Percentiles rank a stretch among this genome's conserved stretches.
Evolutionary conservation across 768 basidiomycete genomes (phyloP).

Genomic region (Boletellus sp.): DNA sequence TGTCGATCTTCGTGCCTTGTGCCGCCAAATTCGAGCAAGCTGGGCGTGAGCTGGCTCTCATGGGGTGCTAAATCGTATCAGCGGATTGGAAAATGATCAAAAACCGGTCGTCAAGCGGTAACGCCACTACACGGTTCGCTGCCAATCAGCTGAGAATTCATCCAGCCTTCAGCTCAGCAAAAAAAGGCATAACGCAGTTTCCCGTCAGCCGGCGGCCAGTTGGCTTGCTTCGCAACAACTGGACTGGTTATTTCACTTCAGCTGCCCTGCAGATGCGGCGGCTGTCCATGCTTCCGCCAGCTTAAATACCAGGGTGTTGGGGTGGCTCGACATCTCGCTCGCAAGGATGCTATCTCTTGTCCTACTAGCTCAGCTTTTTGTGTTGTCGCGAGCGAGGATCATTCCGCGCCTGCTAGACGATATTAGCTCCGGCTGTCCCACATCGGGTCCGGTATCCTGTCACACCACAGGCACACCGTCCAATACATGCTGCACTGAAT

Average conservation of each 20-base stretch:
- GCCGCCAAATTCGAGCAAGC: not conserved
- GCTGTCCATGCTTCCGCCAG: not conserved
- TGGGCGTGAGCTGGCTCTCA: not conserved
- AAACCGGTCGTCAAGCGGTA: too few relatives aligned
- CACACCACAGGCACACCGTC: slow-evolving; percentile 43
- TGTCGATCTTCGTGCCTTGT: not conserved
- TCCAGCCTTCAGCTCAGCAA: too few relatives aligned
- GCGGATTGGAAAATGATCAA: too few relatives aligned
- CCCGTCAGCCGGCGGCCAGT: too few relatives aligned
- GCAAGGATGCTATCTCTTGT: slow-evolving; percentile 15
- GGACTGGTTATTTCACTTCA: too few relatives aligned
- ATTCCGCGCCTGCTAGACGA: slow-evolving; percentile 30
- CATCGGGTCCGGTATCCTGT: slow-evolving; percentile 50
- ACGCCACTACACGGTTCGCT: too few relatives aligned
- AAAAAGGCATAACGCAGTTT: too few relatives aligned
- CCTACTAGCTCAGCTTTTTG: slow-evolving; percentile 19
- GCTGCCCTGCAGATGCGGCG: too few relatives aligned
- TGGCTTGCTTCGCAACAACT: too few relatives aligned
- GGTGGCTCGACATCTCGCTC: not conserved
- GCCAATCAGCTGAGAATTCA: too few relatives aligned
- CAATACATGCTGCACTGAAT: slow-evolving; percentile 62
- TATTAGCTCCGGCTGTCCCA: slow-evolving; percentile 52
- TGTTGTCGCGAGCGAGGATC: slow-evolving; percentile 10
- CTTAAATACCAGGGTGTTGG: slow-evolving; percentile 16
- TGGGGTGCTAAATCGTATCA: too few relatives aligned